These are phyloP conservation scores for Asterochloris sp. DNA, from an alignment of 139 green algal genomes.

Conservation along the genomic window DNA sequence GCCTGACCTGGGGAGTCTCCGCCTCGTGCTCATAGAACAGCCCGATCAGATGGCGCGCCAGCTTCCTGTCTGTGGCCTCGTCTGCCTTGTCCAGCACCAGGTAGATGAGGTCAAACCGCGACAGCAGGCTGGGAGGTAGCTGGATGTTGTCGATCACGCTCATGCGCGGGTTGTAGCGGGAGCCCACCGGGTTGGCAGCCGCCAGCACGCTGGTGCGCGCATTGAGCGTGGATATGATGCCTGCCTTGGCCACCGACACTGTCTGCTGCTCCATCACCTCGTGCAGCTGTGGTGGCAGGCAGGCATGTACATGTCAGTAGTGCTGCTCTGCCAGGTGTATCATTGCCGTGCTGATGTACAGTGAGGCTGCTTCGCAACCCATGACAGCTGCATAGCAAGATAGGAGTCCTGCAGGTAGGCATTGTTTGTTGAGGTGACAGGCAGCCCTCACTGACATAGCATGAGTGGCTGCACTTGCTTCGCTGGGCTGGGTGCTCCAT, in stretches of 20 bases:
- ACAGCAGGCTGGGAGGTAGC: constrained; percentile 93
- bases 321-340: background rate
- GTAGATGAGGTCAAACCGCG: constrained; percentile 95
- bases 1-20: background rate
- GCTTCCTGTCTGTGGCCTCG: constrained; percentile 71
- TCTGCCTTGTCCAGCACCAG: constrained; percentile 91
- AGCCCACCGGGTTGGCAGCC: constrained; percentile 72
- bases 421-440: background rate
- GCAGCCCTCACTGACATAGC: no score
- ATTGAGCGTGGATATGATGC: constrained; percentile 97
- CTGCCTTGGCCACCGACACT: constrained; percentile 96
- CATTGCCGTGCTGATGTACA: background rate
- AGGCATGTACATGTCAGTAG: no score
- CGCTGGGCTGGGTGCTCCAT: no score
- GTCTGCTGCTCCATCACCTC: constrained; percentile 99
- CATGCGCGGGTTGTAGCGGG: constrained; percentile 84
- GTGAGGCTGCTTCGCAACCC: no score
- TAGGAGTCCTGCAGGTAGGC: background rate
- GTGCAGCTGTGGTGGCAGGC: constrained; percentile 52
- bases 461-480: no score
- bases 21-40: constrained; percentile 68
- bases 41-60: constrained; percentile 88
- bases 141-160: constrained; percentile 97
- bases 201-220: constrained; percentile 85
- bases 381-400: no score